phyloP scores from a whole-genome alignment of 768 basidiomycete species.

The Fomitopsis pulvina region DNA sequence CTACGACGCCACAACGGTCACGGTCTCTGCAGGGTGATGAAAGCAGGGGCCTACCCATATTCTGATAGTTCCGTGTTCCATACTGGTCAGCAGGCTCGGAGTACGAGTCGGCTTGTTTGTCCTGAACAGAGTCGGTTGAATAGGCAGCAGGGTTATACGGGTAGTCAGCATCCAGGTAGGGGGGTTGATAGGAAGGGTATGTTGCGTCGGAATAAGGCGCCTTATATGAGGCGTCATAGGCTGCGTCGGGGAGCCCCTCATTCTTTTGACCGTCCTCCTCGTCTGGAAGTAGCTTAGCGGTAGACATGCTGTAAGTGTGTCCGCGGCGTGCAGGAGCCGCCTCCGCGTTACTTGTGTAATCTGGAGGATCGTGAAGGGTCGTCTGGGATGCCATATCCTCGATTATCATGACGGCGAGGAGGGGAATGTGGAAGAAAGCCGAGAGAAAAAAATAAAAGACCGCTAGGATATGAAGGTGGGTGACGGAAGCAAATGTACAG shows the following conservation, averaged over 20 bases:
- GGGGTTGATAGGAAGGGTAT: not conserved
- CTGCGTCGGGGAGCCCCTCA: not conserved
- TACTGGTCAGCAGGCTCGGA: conserved; percentile 3
- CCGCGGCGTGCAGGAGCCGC: not conserved
- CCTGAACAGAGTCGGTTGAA: conserved; percentile 1
- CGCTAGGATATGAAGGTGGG: not conserved
- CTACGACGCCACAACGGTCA: conserved; percentile 27
- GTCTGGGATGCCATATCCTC: conserved; percentile 1
- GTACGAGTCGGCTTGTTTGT: conserved; percentile 9
- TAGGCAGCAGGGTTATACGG: conserved; percentile 5
- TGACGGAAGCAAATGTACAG: not conserved
- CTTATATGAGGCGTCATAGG: not conserved
- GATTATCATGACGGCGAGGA: not conserved
- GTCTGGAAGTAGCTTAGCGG: not conserved
- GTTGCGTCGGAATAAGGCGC: not conserved
- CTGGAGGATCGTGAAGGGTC: conserved; percentile 5
- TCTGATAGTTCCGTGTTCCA: conserved; percentile 6
- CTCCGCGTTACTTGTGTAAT: not conserved
- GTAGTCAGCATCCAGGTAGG: conserved; percentile 5
- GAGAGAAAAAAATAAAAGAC: not conserved
- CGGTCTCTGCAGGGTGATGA: not conserved
- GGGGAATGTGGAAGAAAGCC: not conserved
- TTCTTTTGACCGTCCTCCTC: not conserved
- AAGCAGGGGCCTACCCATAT: conserved; percentile 9
- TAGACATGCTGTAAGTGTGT: conserved; percentile 4